Base-by-base conservation (phyloP, 2,329 filamentous ascomycete species). In the Leptographium radiaticola region DNA sequence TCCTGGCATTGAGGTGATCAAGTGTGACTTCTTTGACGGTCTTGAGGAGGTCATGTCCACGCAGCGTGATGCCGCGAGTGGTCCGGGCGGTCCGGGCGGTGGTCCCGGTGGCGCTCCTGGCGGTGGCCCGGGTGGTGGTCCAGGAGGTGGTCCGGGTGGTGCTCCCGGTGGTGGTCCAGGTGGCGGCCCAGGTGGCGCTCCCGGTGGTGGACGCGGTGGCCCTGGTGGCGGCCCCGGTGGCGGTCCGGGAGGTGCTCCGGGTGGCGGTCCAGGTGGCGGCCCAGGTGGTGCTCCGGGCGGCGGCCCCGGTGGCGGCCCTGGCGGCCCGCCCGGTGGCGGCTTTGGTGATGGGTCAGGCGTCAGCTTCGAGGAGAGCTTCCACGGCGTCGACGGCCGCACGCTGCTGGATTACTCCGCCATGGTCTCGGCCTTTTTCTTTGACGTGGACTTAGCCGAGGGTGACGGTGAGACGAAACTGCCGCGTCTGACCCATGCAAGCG, bases 21-120 rank as follows among this genome's bases (percentile, higher is more conserved):
- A 55, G 18, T 55, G 54, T 46, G 44, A 55, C 51, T 55, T 55
- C 25, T 45, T 30, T 15, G 54, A 53, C 34, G 54, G 54, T 36
- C 38, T 55, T 2, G 49, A 51, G 36, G n/a, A 48, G 38, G 38
- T 55, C 8, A 49, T 51, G 44, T 31, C 43, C 18, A 20, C 51
- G 38, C 53, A 34, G 25, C 53, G 53, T 13, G 18, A 20, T 31
- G 42, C 18, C 18, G 4, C 9, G n/a, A 34, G 20, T n/a, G 49
- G 39, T 2, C 42, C 44, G 6, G 43, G 43, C 20, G 43, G 43
- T 8, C 43, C 20, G 4, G 43, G 43, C 11, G 43, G 43, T 15
- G 43, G 43, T 6, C 43, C 43, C 12, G 43, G 43, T 6, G 43
- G 20, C 2, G 25, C 11, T 4, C 39, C 39, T 3, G 43, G 13